phyloP scores from a whole-genome alignment of 805 yeast species.

The Barnettozyma sp. region DNA sequence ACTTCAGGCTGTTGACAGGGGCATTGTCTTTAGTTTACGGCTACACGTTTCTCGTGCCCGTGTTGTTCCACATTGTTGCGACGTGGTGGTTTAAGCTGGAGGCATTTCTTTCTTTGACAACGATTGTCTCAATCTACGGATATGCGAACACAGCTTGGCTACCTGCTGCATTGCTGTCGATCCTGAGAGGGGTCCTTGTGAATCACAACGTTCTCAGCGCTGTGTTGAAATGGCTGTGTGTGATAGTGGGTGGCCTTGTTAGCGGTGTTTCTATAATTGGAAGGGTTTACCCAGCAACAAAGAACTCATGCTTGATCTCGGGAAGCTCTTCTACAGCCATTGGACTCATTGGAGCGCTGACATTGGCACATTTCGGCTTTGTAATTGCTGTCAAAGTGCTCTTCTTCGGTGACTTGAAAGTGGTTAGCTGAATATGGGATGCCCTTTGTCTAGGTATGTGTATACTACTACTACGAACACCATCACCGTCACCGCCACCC shows the following conservation, averaged over 20 bases:
- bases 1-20: constrained; percentile 55
- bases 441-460: no score
- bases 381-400: constrained; percentile 58
- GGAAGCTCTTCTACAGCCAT: constrained; percentile 33
- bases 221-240: constrained; percentile 56
- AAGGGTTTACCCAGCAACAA: constrained; percentile 38
- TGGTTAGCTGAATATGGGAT: no score
- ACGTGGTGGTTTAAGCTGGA: constrained; percentile 49
- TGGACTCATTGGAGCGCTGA: constrained; percentile 35
- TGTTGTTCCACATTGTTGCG: constrained; percentile 42
- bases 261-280: constrained; percentile 50
- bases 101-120: constrained; percentile 43
- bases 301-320: constrained; percentile 27
- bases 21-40: constrained; percentile 71
- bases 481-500: no score
- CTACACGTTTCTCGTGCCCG: constrained; percentile 64
- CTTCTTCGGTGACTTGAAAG: constrained; percentile 45
- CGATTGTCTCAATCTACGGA: constrained; percentile 71
- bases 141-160: constrained; percentile 81
- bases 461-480: no score
- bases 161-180: constrained; percentile 63
- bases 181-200: constrained; percentile 49
- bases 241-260: constrained; percentile 50
- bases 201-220: constrained; percentile 37
- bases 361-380: constrained; percentile 46